Percentiles rank a stretch among this genome's conserved stretches.
These are phyloP conservation scores for Triangularia verruculosa DNA, from an alignment of 2,329 filamentous ascomycete genomes.

Conservation along the genomic window DNA sequence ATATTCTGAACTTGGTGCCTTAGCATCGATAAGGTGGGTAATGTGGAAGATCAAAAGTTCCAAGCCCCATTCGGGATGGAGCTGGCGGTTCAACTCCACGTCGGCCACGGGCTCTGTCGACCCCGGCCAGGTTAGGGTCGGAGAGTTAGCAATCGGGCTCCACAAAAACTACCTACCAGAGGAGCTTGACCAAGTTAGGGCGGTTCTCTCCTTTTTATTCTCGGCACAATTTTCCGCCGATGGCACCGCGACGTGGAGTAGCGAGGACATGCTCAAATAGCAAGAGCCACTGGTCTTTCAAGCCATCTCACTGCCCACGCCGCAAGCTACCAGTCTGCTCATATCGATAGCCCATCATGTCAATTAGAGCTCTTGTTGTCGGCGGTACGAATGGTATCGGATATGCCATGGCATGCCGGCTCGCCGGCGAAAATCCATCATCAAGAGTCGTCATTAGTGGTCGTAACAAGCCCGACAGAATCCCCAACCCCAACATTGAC, in stretches of 20 bases:
- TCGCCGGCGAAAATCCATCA: slow-evolving; percentile 30
- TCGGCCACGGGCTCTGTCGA: too few relatives aligned
- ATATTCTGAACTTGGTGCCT: too few relatives aligned
- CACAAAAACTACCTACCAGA: too few relatives aligned
- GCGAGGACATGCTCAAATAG: too few relatives aligned
- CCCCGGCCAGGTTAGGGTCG: too few relatives aligned
- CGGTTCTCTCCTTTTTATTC: neutral
- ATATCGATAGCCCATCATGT: slow-evolving; percentile 1
- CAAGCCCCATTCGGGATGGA: too few relatives aligned
- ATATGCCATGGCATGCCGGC: slow-evolving; percentile 36
- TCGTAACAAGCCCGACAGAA: slow-evolving; percentile 31
- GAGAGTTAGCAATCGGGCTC: too few relatives aligned
- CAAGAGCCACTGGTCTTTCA: neutral
- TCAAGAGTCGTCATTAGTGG: slow-evolving; percentile 35
- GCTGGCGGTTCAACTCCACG: too few relatives aligned
- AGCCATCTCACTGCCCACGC: neutral
- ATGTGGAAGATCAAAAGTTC: too few relatives aligned
- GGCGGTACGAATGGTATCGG: slow-evolving; percentile 38
- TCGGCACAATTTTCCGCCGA: neutral
- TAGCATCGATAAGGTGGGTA: too few relatives aligned
- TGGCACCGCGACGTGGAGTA: neutral
- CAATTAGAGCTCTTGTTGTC: slow-evolving; percentile 33
- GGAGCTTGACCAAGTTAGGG: too few relatives aligned
- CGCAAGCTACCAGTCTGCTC: neutral
- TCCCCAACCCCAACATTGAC: slow-evolving; percentile 34